phyloP scores from a whole-genome alignment of 140 eudicot species.

The Flaveria floridana region DNA sequence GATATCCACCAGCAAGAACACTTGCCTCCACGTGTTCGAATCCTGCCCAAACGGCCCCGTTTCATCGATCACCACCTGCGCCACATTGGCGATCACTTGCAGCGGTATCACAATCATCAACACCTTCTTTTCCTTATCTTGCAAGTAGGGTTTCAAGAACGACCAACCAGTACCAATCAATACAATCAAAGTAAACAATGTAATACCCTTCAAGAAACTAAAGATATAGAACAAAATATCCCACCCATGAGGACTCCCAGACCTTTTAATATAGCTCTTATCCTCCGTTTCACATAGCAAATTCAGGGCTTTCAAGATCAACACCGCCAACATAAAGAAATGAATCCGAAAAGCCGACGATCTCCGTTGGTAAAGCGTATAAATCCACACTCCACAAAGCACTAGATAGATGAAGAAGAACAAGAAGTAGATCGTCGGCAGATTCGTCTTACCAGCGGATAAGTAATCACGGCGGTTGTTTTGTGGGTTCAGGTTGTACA shows the following conservation, averaged over 20 bases:
- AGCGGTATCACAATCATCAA: conserved; percentile 51
- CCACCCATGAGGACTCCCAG: conserved; percentile 55
- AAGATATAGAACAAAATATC: conserved; percentile 48
- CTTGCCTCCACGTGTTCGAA: conserved; percentile 43
- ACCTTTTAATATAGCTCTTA: conserved; percentile 40
- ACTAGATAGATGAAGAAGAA: conserved; percentile 36
- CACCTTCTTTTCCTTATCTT: conserved; percentile 51
- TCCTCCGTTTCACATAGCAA: conserved; percentile 53
- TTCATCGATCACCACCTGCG: conserved; percentile 56
- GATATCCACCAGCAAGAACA: conserved; percentile 44
- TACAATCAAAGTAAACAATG: conserved; percentile 47
- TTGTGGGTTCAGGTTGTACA: conserved; percentile 38
- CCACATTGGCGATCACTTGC: conserved; percentile 46
- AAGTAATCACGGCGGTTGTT: conserved; percentile 41
- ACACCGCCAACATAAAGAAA: conserved; percentile 43
- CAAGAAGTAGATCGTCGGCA: conserved; percentile 40
- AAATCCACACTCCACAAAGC: conserved; percentile 38
- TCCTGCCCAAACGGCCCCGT: conserved; percentile 43
- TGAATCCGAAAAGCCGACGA: conserved; percentile 40
- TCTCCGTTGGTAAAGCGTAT: conserved; percentile 23
- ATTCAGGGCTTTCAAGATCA: conserved; percentile 46
- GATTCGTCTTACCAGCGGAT: conserved; percentile 48
- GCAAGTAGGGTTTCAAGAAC: conserved; percentile 49
- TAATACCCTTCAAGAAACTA: conserved; percentile 47
- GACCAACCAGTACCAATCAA: conserved; percentile 58